A percentile compares a stretch with the other conserved stretches of the same genome.
Evolutionary conservation across 75 land plant species (phyloP).

Genomic region (Sequoiadendron giganteum): DNA sequence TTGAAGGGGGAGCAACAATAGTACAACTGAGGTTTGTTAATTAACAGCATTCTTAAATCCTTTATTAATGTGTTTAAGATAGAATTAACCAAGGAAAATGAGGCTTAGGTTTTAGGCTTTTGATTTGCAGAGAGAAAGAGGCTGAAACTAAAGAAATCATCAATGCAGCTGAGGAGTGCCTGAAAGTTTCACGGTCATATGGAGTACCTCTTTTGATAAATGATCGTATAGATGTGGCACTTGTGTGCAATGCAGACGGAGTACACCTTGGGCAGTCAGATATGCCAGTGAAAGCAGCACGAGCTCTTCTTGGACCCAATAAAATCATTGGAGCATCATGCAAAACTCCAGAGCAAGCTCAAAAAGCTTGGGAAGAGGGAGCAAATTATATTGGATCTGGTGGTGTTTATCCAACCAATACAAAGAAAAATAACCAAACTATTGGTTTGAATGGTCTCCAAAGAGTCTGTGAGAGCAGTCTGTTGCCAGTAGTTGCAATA

Average conservation of each 20-base stretch:
- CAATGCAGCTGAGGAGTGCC: slow-evolving; percentile 52
- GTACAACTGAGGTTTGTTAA: slow-evolving; percentile 73
- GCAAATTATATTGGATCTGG: slow-evolving; percentile 95
- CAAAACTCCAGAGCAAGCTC: slow-evolving; percentile 84
- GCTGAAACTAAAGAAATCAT: slow-evolving; percentile 74
- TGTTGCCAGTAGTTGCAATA: slow-evolving; percentile 89
- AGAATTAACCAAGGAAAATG: background rate
- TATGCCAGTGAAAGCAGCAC: slow-evolving; percentile 55
- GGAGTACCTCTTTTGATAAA: slow-evolving; percentile 78
- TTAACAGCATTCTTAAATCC: background rate
- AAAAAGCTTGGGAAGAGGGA: slow-evolving; percentile 73
- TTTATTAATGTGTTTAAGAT: background rate
- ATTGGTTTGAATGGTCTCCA: slow-evolving; percentile 73
- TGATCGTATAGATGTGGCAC: slow-evolving; percentile 82
- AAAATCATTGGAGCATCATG: slow-evolving; percentile 94
- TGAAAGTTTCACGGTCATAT: slow-evolving; percentile 52
- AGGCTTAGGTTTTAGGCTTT: background rate
- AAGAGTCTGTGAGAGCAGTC: slow-evolving; percentile 63
- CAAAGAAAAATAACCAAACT: slow-evolving; percentile 76
- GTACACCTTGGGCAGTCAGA: slow-evolving; percentile 93
- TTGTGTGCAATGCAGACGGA: slow-evolving; percentile 88
- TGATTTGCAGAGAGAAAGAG: slow-evolving; percentile 79
- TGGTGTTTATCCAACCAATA: slow-evolving; percentile 85
- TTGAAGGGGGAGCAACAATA: slow-evolving; percentile 95
- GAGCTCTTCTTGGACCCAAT: slow-evolving; percentile 70